A percentile compares a stretch with the other conserved stretches of the same genome.
Evolutionary conservation across 2,329 filamentous ascomycete species (phyloP).

Genomic region (Metarhizium sp.): DNA sequence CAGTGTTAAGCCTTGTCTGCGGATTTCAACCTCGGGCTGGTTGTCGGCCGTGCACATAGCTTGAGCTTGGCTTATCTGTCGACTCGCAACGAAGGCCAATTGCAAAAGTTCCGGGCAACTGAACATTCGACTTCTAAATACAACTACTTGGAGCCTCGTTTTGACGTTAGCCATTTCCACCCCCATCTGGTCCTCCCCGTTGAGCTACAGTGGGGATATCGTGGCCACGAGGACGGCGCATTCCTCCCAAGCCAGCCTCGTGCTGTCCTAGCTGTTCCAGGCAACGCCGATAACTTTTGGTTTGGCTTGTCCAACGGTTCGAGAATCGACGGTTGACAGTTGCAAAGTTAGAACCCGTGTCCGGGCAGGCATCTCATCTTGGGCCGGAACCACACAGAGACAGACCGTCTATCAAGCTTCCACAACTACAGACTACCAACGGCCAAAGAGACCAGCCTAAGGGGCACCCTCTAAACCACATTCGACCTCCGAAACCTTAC

Average conservation of each 20-base stretch:
- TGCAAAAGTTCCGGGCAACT: no score
- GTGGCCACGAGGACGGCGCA: conserved; percentile 1
- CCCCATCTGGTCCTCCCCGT: not conserved
- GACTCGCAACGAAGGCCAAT: not conserved
- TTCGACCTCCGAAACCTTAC: conserved; percentile 6
- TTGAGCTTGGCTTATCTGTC: not conserved
- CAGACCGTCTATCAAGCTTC: not conserved
- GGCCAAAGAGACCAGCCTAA: not conserved
- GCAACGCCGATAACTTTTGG: not conserved
- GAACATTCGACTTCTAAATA: no score
- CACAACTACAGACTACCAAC: not conserved
- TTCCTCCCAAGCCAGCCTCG: not conserved
- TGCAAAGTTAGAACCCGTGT: not conserved
- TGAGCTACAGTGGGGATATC: not conserved
- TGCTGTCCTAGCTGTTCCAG: not conserved
- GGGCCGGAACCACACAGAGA: not conserved
- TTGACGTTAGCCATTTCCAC: not conserved
- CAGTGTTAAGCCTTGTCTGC: not conserved
- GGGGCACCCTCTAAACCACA: not conserved
- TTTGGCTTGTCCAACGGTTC: not conserved
- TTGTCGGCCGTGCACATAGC: not conserved
- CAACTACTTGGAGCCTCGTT: not conserved
- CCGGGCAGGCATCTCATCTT: not conserved
- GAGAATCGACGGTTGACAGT: not conserved
- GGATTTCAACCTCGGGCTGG: no score